Percentiles rank a stretch among this genome's conserved stretches.
Evolutionary conservation across 1,139 yeast genomes (phyloP).

Genomic region (Blastobotrys illinoisensis): DNA sequence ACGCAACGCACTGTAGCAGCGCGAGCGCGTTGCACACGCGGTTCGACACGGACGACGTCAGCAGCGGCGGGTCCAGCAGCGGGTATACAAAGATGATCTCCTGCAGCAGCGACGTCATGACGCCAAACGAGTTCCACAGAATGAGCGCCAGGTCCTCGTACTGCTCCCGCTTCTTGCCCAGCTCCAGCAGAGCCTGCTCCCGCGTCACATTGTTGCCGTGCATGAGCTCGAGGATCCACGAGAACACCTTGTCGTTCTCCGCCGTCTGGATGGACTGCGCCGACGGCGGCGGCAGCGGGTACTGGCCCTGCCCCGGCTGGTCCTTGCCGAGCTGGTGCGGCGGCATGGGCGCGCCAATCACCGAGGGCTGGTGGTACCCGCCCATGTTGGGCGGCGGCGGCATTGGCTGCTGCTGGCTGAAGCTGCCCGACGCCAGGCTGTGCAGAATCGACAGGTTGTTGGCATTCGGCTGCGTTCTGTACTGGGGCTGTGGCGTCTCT

Average conservation of each 20-base stretch:
- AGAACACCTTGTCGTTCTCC: constrained; percentile 80
- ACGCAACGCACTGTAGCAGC: constrained; percentile 90
- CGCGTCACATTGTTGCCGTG: constrained; percentile 68
- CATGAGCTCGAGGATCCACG: constrained; percentile 85
- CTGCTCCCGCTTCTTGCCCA: constrained; percentile 91
- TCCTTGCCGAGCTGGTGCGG: constrained; percentile 4
- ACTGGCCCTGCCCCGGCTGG: constrained; percentile 7
- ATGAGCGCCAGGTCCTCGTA: constrained; percentile 91
- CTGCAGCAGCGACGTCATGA: constrained; percentile 84
- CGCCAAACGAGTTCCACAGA: constrained; percentile 94
- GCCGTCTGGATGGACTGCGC: constrained; percentile 44
- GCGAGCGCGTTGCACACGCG: constrained; percentile 96
- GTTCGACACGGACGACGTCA: constrained; percentile 83
- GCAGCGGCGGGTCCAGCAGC: constrained; percentile 75
- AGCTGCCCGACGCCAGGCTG: not conserved
- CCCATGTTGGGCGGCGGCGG: not conserved
- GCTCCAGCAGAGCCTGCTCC: constrained; percentile 85
- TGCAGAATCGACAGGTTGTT: not conserved
- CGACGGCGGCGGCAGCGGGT: constrained; percentile 4
- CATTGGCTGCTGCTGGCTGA: not conserved
- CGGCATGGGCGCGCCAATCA: not conserved
- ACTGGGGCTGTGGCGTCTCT: constrained; percentile 2
- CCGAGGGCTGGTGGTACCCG: not conserved
- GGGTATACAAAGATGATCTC: constrained; percentile 92
- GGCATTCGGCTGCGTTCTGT: not conserved